Percentiles rank a stretch among this genome's conserved stretches.
Evolutionary conservation across 2,329 filamentous ascomycete species (phyloP).

Genomic region (Paracamarosporium sp.): DNA sequence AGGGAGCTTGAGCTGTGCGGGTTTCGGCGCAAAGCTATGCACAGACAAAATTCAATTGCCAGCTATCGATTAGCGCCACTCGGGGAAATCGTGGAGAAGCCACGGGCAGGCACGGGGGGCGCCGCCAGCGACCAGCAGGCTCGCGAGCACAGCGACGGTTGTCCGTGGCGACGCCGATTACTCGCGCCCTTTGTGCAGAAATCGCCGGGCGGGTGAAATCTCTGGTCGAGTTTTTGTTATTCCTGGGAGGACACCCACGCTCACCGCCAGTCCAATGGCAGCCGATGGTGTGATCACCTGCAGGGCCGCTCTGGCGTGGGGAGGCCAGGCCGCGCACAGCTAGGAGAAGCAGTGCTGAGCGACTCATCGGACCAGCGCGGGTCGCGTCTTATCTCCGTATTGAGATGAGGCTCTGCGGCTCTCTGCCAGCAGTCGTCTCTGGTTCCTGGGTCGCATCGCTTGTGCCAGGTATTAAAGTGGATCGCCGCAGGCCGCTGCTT

Average conservation of each 20-base stretch:
- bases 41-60: slow-evolving; percentile 28
- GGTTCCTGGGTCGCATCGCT: neutral
- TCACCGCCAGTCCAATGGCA: slow-evolving; percentile 13
- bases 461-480: neutral
- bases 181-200: too few relatives aligned
- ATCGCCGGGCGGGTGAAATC: too few relatives aligned
- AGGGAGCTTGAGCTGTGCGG: slow-evolving; percentile 14
- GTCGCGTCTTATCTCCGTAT: too few relatives aligned
- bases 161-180: too few relatives aligned
- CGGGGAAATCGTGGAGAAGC: slow-evolving; percentile 41
- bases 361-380: too few relatives aligned
- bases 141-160: too few relatives aligned
- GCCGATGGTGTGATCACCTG: slow-evolving; percentile 22
- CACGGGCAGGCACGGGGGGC: slow-evolving; percentile 13
- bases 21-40: slow-evolving; percentile 22
- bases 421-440: neutral
- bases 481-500: neutral
- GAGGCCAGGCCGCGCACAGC: neutral
- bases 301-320: slow-evolving; percentile 13
- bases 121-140: neutral
- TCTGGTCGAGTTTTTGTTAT: slow-evolving; percentile 7
- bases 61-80: slow-evolving; percentile 27
- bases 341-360: too few relatives aligned
- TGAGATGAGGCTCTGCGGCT: slow-evolving; percentile 29
- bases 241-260: slow-evolving; percentile 5